These are phyloP conservation scores for Elaeis oleifera DNA, from an alignment of 202 grass and related monocot genomes.

Conservation along the genomic window DNA sequence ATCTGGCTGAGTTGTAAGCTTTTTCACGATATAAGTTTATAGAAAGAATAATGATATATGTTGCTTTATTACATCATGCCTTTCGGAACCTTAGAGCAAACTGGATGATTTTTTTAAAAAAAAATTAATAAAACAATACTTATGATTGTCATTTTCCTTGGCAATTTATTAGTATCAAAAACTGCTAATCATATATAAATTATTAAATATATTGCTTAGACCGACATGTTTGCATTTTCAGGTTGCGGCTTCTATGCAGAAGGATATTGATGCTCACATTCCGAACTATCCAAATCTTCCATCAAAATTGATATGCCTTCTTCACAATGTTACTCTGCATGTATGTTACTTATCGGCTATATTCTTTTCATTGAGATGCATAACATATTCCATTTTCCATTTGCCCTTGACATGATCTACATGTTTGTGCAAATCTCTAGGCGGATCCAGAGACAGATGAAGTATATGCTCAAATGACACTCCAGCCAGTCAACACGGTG, in stretches of 20 bases:
- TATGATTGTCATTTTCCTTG: too few species aligned
- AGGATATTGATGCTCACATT: constrained; percentile 77
- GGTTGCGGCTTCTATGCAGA: constrained; percentile 99
- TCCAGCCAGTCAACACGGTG: constrained; percentile 91
- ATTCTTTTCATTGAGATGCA: background rate
- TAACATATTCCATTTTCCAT: too few species aligned
- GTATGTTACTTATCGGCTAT: constrained; percentile 32
- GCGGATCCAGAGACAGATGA: constrained; percentile 92
- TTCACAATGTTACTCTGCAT: constrained; percentile 90
- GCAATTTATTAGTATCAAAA: too few species aligned
- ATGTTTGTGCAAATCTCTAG: constrained; percentile 20
- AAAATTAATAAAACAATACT: too few species aligned
- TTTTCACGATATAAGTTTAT: too few species aligned
- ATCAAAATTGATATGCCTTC: constrained; percentile 92
- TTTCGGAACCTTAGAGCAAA: too few species aligned
- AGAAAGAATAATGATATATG: too few species aligned
- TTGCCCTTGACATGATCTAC: too few species aligned
- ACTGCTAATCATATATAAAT: too few species aligned
- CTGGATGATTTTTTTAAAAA: too few species aligned
- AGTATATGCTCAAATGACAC: constrained; percentile 98
- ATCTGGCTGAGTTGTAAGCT: too few species aligned
- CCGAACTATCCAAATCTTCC: constrained; percentile 96
- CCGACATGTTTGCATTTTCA: constrained; percentile 22
- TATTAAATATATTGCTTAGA: background rate
- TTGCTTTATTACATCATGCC: too few species aligned